Evolutionary conservation across 2,329 filamentous ascomycete species (phyloP).

Genomic region (Fusarium chlamydosporum): DNA sequence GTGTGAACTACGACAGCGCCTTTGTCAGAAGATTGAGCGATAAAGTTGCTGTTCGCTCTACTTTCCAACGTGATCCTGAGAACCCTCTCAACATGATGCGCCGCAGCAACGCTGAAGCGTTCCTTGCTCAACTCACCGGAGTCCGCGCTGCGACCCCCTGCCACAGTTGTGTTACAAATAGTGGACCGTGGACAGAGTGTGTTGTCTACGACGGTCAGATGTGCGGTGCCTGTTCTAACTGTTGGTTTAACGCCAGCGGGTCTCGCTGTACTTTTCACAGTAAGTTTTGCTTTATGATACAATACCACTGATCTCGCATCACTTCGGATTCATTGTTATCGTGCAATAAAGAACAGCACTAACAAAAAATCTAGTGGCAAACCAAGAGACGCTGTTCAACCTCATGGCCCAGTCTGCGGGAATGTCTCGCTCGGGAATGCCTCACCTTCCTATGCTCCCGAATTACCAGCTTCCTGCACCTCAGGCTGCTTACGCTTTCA

Average conservation of each 20-base stretch:
- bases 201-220: slow-evolving; percentile 72
- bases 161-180: slow-evolving; percentile 72
- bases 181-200: slow-evolving; percentile 71
- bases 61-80: slow-evolving; percentile 67
- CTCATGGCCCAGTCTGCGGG: slow-evolving; percentile 12
- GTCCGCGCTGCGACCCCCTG: slow-evolving; percentile 64
- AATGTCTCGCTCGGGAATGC: too few relatives aligned
- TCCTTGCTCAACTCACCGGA: slow-evolving; percentile 71
- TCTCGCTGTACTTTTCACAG: slow-evolving; percentile 72
- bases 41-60: slow-evolving; percentile 64
- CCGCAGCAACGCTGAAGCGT: slow-evolving; percentile 71
- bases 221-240: slow-evolving; percentile 74
- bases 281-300: slow-evolving; percentile 52
- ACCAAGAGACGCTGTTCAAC: slow-evolving; percentile 37
- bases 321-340: neutral
- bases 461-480: neutral
- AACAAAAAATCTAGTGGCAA: slow-evolving; percentile 39
- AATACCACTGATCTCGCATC: neutral
- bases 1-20: slow-evolving; percentile 66
- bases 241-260: slow-evolving; percentile 74
- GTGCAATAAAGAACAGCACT: slow-evolving; percentile 6
- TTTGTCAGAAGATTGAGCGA: slow-evolving; percentile 68
- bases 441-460: neutral
- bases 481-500: neutral
- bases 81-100: slow-evolving; percentile 69